Evolutionary conservation across 805 yeast species (phyloP), one percentile per base, ranked within the genome.

Genomic region (Saturnispora silvae): DNA sequence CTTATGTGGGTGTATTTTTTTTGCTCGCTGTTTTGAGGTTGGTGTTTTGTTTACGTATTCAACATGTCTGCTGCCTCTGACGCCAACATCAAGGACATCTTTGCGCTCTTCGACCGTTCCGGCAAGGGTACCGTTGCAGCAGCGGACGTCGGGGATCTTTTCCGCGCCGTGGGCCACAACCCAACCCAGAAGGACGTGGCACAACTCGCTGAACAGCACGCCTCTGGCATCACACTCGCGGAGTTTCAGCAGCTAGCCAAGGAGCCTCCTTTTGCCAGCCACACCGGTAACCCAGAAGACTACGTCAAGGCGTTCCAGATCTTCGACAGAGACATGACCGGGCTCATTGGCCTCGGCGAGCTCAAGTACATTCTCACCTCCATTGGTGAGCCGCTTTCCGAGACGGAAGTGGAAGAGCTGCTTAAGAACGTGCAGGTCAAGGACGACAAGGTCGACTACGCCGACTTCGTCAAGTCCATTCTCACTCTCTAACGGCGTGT

Each of bases 141-240:
- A 43, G 82, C 80, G 45, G 77, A 82, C 43, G 70, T 92, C 35
- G 98, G 97, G 25, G 98, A 92, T 55, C 72, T 92, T 49, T 72
- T 92, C 43, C 75, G 99, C 57, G 96, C 98, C 2, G 87, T 92
- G 43, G 99, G 98, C 28, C 97, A 89, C 67, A 92, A 92, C 66
- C 99, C 99, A 45, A 87, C 98, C 4, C 72, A 85, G 52, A 81
- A 87, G 17, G 95, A 86, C 62, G 81, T 86, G 45, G 64, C 72
- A 20, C 77, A 74, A 40, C 60, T 78, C 36, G 75, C 72, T 54
- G 59, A 59, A 35, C 18, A 48, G 3, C 44, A 44, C 25, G 28
- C 35, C 14, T 33, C 46, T 7, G 78, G 70, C 44, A 65, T 84
- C 47, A 84, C 80, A 52, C 85, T 77, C 47, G 87, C 78, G 41